These are phyloP conservation scores for Xylaria curta DNA, from an alignment of 495 filamentous ascomycete species.

Conservation along the genomic window DNA sequence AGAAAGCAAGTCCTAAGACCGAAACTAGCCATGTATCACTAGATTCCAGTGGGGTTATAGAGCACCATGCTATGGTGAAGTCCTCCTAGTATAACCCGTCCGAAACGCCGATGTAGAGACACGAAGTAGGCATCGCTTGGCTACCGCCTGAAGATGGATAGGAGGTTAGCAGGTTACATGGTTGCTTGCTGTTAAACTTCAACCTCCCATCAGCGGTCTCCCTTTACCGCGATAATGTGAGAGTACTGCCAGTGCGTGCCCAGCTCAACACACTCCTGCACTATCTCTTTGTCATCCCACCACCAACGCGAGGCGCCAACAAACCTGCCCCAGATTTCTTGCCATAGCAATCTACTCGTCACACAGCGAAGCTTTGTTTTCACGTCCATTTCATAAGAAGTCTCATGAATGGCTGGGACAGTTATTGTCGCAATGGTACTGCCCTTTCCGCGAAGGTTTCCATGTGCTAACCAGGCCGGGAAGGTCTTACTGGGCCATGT, in stretches of 20 bases:
- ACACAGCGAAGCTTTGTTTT: constrained; percentile 46
- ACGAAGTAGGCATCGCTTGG: constrained; percentile 5
- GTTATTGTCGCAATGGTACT: constrained; percentile 44
- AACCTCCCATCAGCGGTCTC: constrained; percentile 8
- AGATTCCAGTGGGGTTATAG: constrained; percentile 29
- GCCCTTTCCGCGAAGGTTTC: constrained; percentile 42
- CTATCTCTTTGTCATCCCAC: constrained; percentile 56
- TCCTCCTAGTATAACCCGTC: constrained; percentile 10
- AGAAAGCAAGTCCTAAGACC: constrained; percentile 31
- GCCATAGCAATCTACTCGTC: constrained; percentile 50
- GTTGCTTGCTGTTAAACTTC: not conserved
- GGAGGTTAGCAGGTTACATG: not conserved
- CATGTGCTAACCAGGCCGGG: constrained; percentile 51
- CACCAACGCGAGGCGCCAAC: constrained; percentile 54
- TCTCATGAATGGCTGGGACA: constrained; percentile 41
- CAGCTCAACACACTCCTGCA: constrained; percentile 53
- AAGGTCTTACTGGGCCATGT: constrained; percentile 51
- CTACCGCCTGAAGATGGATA: not conserved
- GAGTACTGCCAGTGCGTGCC: constrained; percentile 57
- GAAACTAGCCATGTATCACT: constrained; percentile 25
- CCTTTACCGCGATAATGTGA: constrained; percentile 53
- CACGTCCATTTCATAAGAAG: constrained; percentile 23
- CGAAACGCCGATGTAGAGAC: constrained; percentile 29
- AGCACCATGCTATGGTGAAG: constrained; percentile 19
- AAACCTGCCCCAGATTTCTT: constrained; percentile 54